Conservation (phyloP, 2,329 filamentous ascomycete species). For the Rachicladosporium sp. region DNA sequence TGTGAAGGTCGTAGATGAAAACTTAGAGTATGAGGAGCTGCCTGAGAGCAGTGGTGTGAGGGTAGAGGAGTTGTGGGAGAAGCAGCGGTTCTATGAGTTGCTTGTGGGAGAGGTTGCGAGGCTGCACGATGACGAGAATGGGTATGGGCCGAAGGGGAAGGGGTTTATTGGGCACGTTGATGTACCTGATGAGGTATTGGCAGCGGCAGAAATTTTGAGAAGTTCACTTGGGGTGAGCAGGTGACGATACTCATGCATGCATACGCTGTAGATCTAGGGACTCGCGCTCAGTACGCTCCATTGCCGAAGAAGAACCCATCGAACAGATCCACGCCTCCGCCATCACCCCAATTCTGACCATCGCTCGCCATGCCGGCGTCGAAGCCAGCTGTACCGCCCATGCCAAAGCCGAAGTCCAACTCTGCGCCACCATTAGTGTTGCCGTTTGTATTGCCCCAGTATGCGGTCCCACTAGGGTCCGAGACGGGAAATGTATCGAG, state of each 20-base stretch:
- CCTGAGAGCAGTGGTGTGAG: not conserved
- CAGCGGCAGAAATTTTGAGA: conserved; percentile 11
- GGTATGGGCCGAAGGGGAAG: conserved; percentile 34
- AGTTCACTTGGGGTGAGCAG: conserved; percentile 1
- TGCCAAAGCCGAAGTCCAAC: conserved; percentile 12
- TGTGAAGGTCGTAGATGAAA: conserved; percentile 2
- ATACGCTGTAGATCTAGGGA: too few species aligned
- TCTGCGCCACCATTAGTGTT: conserved; percentile 2
- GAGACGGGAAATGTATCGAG: conserved; percentile 38
- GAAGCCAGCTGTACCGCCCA: conserved; percentile 26
- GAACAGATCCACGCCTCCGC: conserved; percentile 38
- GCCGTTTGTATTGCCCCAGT: not conserved
- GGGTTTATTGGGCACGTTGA: conserved; percentile 34
- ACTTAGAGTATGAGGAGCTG: conserved; percentile 5
- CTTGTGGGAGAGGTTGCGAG: conserved; percentile 33
- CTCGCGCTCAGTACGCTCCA: conserved; percentile 3
- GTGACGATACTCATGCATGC: not conserved
- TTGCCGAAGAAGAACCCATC: conserved; percentile 62
- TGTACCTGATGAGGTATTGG: conserved; percentile 25
- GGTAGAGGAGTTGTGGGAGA: conserved; percentile 23
- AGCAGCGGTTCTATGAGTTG: conserved; percentile 29
- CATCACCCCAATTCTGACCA: conserved; percentile 18
- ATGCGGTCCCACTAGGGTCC: conserved; percentile 18
- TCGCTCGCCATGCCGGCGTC: conserved; percentile 5
- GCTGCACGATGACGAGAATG: conserved; percentile 29